Base-by-base conservation (phyloP, 2,329 filamentous ascomycete species). In the Cladophialophora yegresii region DNA sequence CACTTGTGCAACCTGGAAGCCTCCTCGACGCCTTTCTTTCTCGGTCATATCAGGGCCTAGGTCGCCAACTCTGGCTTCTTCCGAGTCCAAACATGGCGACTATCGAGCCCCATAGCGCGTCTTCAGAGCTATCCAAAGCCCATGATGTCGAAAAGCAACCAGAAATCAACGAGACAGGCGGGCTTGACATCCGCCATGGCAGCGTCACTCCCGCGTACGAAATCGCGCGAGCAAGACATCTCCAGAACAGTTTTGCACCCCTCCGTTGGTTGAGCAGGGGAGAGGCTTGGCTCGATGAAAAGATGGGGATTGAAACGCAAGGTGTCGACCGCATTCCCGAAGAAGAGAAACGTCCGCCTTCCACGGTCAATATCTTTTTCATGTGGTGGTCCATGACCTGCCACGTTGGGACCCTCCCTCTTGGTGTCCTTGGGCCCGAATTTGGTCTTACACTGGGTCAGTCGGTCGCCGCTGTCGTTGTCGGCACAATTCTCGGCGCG, bases 251-350 rank as follows among this genome's bases (percentile, higher is more conserved):
- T n/a, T 28, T 70, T 33, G 61, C 64, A 40, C 67, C 68, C 12
- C 58, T 71, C 7, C 62, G 68, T 8, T 69, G 36, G 51, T 16
- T 71, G 40, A 64, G 58, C 50, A 54, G 64, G 26, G 69, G 67
- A 49, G 80, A 82, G 66, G 73, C 76, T 50, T 74, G 74, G 70
- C 74, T 82, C 53, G 80, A 82, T 69, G 72, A 72, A 51, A 80
- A 79, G 68, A 72, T 81, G 63, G 79, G 79, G 23, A 77, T 82
- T 55, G 80, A 82, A 69, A 79, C 78, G 3, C 78, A 81, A 64
- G 80, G 80, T 23, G 78, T 82, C 32, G 79, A 81, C 62, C 77
- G 79, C 8, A 81, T 80, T 10, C 76, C 76, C 1, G 77, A 80
- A 61, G 78, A 81, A 53, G 74, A 79, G 58, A 78, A 78, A 66